A percentile compares a stretch with the other conserved stretches of the same genome.
Evolutionary conservation across 1,139 yeast species (phyloP).

Genomic region (Insectozyma bohioensis): DNA sequence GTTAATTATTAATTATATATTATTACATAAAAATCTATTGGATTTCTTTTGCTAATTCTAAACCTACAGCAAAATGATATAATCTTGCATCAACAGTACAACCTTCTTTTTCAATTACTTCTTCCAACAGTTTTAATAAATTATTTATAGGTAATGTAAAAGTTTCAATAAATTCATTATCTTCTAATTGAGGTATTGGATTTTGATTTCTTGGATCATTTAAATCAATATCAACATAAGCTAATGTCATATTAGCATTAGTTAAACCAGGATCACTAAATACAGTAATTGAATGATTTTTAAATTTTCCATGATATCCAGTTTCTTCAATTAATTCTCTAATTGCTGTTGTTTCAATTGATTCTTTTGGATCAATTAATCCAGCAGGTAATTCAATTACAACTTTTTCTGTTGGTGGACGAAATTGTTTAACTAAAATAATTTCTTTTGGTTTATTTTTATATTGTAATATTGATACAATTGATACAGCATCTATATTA

Average conservation of each 20-base stretch:
- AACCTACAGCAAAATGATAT: slow-evolving; percentile 81
- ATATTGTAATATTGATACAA: slow-evolving; percentile 65
- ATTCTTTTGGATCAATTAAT: slow-evolving; percentile 79
- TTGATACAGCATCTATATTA: slow-evolving; percentile 85
- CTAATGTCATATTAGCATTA: slow-evolving; percentile 82
- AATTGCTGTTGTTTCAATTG: slow-evolving; percentile 74
- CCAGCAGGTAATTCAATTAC: slow-evolving; percentile 97
- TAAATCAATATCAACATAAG: slow-evolving; percentile 77
- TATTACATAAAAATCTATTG: neutral
- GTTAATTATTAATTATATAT: too few relatives aligned
- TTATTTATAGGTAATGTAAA: slow-evolving; percentile 63
- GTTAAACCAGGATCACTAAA: slow-evolving; percentile 94
- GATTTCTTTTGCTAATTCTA: slow-evolving; percentile 17
- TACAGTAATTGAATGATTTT: slow-evolving; percentile 51
- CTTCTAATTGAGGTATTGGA: slow-evolving; percentile 78
- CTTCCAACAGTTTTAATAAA: slow-evolving; percentile 54
- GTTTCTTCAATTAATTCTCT: slow-evolving; percentile 91
- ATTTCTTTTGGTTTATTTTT: slow-evolving; percentile 49
- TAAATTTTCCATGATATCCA: slow-evolving; percentile 72
- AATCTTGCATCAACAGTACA: slow-evolving; percentile 83
- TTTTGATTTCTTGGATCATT: slow-evolving; percentile 58
- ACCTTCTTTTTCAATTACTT: slow-evolving; percentile 56
- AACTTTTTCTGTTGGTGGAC: slow-evolving; percentile 88
- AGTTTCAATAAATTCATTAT: slow-evolving; percentile 84
- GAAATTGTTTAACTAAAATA: slow-evolving; percentile 79